Evolutionary conservation across 768 basidiomycete genomes (phyloP).

Genomic region (Lactarius vividus): DNA sequence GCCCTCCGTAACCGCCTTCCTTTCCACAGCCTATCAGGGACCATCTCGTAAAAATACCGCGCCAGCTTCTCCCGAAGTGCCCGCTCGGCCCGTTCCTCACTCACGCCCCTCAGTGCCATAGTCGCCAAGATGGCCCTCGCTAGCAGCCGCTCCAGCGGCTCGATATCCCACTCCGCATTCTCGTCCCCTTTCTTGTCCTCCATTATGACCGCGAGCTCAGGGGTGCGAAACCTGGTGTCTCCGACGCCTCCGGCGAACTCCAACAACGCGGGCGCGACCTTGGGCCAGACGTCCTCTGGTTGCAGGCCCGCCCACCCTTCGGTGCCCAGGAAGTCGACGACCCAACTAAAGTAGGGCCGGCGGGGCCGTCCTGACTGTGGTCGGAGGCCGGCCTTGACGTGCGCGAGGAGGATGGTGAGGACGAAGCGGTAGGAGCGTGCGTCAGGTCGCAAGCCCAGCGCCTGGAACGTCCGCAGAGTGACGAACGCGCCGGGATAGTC

Average conservation of each 20-base stretch:
- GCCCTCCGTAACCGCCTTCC: constrained; percentile 16
- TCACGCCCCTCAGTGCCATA: background rate
- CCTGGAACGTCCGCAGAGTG: constrained; percentile 15
- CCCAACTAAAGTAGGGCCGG: constrained; percentile 6
- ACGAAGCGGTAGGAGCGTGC: constrained; percentile 21
- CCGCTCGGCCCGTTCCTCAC: background rate
- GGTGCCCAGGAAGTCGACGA: constrained; percentile 14
- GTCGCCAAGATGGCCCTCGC: constrained; percentile 10
- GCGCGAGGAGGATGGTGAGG: constrained; percentile 20
- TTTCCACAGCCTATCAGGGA: constrained; percentile 11
- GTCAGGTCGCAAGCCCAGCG: constrained; percentile 19
- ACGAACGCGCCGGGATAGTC: constrained; percentile 25
- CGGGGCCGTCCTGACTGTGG: too few relatives aligned
- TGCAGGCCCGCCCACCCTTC: background rate
- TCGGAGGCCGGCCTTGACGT: background rate
- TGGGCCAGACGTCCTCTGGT: background rate
- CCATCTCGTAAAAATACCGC: constrained; percentile 14
- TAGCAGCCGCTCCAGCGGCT: constrained; percentile 25
- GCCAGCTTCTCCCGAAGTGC: constrained; percentile 7
- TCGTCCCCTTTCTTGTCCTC: background rate
- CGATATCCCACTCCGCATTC: constrained; percentile 16
- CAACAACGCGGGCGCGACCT: constrained; percentile 3
- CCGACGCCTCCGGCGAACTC: background rate
- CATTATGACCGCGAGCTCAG: background rate
- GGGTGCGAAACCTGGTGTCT: constrained; percentile 3